These are phyloP conservation scores for Alternaria sp. DNA, from an alignment of 2,329 filamentous ascomycete genomes.

Conservation along the genomic window DNA sequence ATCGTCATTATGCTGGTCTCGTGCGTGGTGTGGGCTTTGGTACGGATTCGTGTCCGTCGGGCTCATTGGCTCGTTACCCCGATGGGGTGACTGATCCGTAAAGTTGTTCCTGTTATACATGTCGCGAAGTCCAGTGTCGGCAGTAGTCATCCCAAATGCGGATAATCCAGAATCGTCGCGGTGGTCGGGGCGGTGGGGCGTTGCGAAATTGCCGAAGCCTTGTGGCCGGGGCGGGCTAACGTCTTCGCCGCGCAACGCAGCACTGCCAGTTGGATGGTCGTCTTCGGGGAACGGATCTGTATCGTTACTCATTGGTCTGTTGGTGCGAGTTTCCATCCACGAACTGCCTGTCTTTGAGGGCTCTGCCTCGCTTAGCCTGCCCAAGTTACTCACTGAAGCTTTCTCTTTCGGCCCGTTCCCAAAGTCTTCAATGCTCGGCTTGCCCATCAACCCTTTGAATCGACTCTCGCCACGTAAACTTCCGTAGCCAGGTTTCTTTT, in stretches of 20 bases:
- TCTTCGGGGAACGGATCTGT: conserved; percentile 79
- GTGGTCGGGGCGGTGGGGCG: conserved; percentile 57
- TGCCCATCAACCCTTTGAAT: conserved; percentile 83
- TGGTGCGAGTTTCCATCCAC: conserved; percentile 59
- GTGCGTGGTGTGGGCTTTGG: conserved; percentile 84
- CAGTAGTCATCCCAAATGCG: conserved; percentile 67
- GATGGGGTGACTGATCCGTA: conserved; percentile 63
- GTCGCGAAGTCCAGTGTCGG: conserved; percentile 65
- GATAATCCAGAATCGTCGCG: conserved; percentile 67
- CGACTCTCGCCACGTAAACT: conserved; percentile 79
- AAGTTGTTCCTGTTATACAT: conserved; percentile 66
- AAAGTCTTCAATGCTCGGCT: conserved; percentile 75
- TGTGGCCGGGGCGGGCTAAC: conserved; percentile 63
- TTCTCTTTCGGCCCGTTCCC: conserved; percentile 63
- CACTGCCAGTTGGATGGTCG: conserved; percentile 70
- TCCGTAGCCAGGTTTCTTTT: conserved; percentile 75
- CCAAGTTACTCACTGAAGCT: conserved; percentile 60
- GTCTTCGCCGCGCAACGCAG: conserved; percentile 79
- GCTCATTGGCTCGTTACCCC: conserved; percentile 76
- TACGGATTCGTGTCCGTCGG: conserved; percentile 97
- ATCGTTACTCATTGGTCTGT: conserved; percentile 65
- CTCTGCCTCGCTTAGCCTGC: conserved; percentile 62
- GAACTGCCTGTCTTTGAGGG: conserved; percentile 58
- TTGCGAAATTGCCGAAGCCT: conserved; percentile 54
- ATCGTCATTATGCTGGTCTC: conserved; percentile 69